A percentile compares a stretch with the other conserved stretches of the same genome.
Conservation (phyloP, 805 yeast species). For the Metahyphopichia silvanorum region DNA sequence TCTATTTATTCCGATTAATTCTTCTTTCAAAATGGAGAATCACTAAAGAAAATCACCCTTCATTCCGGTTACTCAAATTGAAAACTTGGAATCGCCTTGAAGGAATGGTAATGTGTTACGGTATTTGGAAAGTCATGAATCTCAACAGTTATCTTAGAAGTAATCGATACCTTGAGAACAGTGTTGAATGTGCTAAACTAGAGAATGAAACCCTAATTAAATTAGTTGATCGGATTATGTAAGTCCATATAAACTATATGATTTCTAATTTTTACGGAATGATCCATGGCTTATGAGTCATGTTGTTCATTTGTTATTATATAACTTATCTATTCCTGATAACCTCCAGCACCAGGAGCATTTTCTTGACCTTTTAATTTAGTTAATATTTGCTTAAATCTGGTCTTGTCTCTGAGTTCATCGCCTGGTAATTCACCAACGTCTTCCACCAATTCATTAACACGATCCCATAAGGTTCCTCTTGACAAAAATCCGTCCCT, state of each 20-base stretch:
- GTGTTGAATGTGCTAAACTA: slow-evolving; percentile 8
- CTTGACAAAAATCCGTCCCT: slow-evolving; percentile 61
- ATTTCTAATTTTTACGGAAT: too few species aligned
- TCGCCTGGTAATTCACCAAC: slow-evolving; percentile 41
- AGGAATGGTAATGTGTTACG: slow-evolving; percentile 29
- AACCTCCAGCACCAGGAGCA: slow-evolving; percentile 78
- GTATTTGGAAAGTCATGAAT: slow-evolving; percentile 37
- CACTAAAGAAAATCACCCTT: slow-evolving; percentile 35
- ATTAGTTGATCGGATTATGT: slow-evolving; percentile 20
- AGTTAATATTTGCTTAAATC: slow-evolving; percentile 63
- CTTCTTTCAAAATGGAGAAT: slow-evolving; percentile 42
- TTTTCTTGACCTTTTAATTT: slow-evolving; percentile 65
- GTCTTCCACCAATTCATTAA: slow-evolving; percentile 46
- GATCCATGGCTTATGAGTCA: too few species aligned
- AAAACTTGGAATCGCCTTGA: slow-evolving; percentile 32
- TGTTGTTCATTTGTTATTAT: background rate
- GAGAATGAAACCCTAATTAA: slow-evolving; percentile 13
- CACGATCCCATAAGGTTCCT: slow-evolving; percentile 60
- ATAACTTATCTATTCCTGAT: slow-evolving; percentile 20
- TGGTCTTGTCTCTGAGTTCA: slow-evolving; percentile 60
- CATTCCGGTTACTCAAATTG: slow-evolving; percentile 21
- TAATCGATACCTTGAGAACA: slow-evolving; percentile 10
- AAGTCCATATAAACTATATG: too few species aligned
- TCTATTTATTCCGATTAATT: slow-evolving; percentile 31
- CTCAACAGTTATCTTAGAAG: slow-evolving; percentile 26